These are phyloP conservation scores for Penicillium sp. DNA, from an alignment of 2,329 filamentous ascomycete species.

Conservation along the genomic window DNA sequence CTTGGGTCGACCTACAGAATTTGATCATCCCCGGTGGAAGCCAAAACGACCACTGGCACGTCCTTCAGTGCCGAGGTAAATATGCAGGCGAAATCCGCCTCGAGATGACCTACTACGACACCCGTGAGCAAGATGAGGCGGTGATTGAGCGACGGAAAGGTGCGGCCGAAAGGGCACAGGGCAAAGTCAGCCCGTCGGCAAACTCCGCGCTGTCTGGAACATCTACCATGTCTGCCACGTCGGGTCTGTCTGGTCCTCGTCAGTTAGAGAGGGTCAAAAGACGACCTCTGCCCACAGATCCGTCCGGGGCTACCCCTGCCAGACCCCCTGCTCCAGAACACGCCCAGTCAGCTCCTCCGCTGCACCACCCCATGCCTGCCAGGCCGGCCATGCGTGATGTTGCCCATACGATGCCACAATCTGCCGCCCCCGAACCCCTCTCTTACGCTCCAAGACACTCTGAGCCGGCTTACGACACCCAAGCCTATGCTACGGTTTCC, in stretches of 20 bases:
- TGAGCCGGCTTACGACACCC: slow-evolving; percentile 50
- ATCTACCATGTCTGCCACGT: slow-evolving; percentile 1
- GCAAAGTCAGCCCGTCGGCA: slow-evolving; percentile 22
- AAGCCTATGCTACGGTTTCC: slow-evolving; percentile 33
- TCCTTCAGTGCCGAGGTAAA: slow-evolving; percentile 81
- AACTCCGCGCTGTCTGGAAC: slow-evolving; percentile 32
- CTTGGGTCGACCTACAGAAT: slow-evolving; percentile 78
- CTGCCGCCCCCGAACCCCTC: slow-evolving; percentile 65
- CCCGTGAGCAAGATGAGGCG: slow-evolving; percentile 75
- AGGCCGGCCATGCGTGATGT: slow-evolving; percentile 23
- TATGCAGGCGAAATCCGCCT: slow-evolving; percentile 94
- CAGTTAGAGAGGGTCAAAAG: slow-evolving; percentile 69
- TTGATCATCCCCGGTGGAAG: slow-evolving; percentile 84
- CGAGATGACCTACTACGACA: slow-evolving; percentile 95
- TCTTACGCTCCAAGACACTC: slow-evolving; percentile 76
- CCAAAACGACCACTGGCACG: slow-evolving; percentile 93
- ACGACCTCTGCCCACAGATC: slow-evolving; percentile 78
- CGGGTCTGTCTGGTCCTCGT: slow-evolving; percentile 46
- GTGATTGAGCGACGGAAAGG: slow-evolving; percentile 55
- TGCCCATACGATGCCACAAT: slow-evolving; percentile 40
- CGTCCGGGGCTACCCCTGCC: slow-evolving; percentile 53
- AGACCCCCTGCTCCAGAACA: slow-evolving; percentile 29
- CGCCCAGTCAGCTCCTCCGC: slow-evolving; percentile 17
- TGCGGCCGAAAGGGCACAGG: slow-evolving; percentile 36
- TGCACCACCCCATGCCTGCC: slow-evolving; percentile 24